Percentiles rank a stretch among this genome's conserved stretches.
Conservation (phyloP, 1,284 basidiomycete species). For the Acaromyces ingoldii region DNA sequence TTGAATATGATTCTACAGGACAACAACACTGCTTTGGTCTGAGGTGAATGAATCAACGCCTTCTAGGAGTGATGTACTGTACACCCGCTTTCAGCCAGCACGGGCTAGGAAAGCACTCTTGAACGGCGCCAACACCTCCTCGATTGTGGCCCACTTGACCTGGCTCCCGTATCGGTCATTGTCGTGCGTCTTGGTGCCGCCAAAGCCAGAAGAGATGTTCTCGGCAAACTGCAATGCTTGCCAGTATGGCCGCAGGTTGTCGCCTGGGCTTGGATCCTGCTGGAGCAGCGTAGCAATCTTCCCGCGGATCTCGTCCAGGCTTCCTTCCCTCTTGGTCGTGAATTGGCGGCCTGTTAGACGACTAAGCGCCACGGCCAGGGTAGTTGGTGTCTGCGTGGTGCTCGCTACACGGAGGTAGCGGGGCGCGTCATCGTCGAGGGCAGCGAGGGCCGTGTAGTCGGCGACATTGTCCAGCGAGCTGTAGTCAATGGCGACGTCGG, state of each 20-base stretch:
- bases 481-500: not conserved
- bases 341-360: not conserved
- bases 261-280: not conserved
- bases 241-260: not conserved
- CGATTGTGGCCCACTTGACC: not conserved
- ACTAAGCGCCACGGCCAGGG: not conserved
- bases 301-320: not conserved
- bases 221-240: not conserved
- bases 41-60: too few relatives aligned
- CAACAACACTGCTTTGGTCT: too few relatives aligned
- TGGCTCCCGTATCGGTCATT: not conserved
- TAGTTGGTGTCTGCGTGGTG: not conserved
- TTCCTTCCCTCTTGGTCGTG: not conserved
- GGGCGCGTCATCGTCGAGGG: not conserved
- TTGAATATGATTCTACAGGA: too few relatives aligned
- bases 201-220: not conserved
- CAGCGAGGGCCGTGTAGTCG: not conserved
- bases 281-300: not conserved
- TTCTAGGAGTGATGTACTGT: too few relatives aligned
- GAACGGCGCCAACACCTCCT: not conserved
- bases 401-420: not conserved
- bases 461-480: not conserved
- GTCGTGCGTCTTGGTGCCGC: not conserved
- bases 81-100: too few relatives aligned
- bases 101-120: too few relatives aligned